A percentile compares a stretch with the other conserved stretches of the same genome.
phyloP scores from a whole-genome alignment of 148 eudicot species.

The Chenopodium quinoa region DNA sequence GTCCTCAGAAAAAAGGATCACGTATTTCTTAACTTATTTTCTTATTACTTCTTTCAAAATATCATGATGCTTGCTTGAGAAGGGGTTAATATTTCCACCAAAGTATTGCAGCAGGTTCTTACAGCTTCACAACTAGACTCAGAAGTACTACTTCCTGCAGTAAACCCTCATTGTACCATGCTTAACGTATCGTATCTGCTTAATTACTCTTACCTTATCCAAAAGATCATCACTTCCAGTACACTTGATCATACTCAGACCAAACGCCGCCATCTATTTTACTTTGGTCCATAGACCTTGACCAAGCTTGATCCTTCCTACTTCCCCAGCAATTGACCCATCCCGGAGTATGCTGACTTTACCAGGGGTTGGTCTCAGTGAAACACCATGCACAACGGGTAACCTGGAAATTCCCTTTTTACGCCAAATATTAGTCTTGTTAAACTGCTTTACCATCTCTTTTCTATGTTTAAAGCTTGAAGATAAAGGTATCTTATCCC shows the following conservation, averaged over 20 bases:
- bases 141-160: no score
- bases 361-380: slow-evolving; percentile 60
- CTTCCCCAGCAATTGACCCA: slow-evolving; percentile 85
- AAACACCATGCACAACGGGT: slow-evolving; percentile 56
- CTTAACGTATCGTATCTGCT: slow-evolving; percentile 68
- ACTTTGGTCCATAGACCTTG: slow-evolving; percentile 97
- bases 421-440: slow-evolving; percentile 47
- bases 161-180: no score
- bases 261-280: slow-evolving; percentile 75
- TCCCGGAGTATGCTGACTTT: slow-evolving; percentile 80
- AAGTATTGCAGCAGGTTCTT: no score
- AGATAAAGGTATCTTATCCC: slow-evolving; percentile 57
- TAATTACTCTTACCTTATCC: slow-evolving; percentile 75
- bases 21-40: no score
- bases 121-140: no score
- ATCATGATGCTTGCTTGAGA: not conserved
- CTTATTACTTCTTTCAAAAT: not conserved
- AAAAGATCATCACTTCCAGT: slow-evolving; percentile 54
- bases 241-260: slow-evolving; percentile 54
- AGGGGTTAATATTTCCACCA: no score
- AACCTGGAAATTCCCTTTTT: slow-evolving; percentile 83
- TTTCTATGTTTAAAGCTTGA: slow-evolving; percentile 46
- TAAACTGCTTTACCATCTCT: slow-evolving; percentile 40
- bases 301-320: slow-evolving; percentile 88
- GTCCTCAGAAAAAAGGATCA: not conserved